Base-by-base conservation (phyloP, 345 rosid genomes). In the Microthlaspi erraticum region DNA sequence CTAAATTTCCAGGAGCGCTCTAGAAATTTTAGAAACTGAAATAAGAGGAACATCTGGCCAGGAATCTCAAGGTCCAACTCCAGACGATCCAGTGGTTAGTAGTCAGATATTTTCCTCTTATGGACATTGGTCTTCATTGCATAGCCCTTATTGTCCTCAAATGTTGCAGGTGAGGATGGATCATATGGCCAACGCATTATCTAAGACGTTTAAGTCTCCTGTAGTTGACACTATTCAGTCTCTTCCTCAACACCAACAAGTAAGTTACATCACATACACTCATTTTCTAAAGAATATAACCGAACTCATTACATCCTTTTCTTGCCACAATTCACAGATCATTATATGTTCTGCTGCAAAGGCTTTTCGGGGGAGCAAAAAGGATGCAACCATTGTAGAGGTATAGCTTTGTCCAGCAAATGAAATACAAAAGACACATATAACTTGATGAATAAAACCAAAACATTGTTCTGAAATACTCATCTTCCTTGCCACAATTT, bases 191-290 rank as follows among this genome's bases (percentile, higher is more conserved):
- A 63, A 69, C 79, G 91, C 92, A 53, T 75, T 93, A 73, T 88
- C 98, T 50, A 90, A 84, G 79, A 86, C 97, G 52, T 93, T 81
- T 70, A 83, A 75, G 68, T 88, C 90, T 31, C 96, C 92, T 1
- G 56, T 79, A 64, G 88, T 90, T 31, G 89, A 90, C 67, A 93
- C 89, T 53, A 93, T 93, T 36, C 92, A 83, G 68, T 86, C 88
- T 59, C 96, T 93, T 80, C 98, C 98, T 56, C 97, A 87, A 66
- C 97, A 93, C 75, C 98, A 93, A 70, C 97, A 90, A 81, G 98
- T 93, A 77, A 78, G 77, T 66, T 36, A 9, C 76, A 44, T 53
- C 32, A 70, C 34, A 17, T 1, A 49, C 14, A 33, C 8, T 29
- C 36, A 45, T 33, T 18, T 43, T 44, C 14, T 38, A 10, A n/a